A percentile compares a stretch with the other conserved stretches of the same genome.
Conservation (phyloP, 148 eudicot species). For the Camellia japonica region DNA sequence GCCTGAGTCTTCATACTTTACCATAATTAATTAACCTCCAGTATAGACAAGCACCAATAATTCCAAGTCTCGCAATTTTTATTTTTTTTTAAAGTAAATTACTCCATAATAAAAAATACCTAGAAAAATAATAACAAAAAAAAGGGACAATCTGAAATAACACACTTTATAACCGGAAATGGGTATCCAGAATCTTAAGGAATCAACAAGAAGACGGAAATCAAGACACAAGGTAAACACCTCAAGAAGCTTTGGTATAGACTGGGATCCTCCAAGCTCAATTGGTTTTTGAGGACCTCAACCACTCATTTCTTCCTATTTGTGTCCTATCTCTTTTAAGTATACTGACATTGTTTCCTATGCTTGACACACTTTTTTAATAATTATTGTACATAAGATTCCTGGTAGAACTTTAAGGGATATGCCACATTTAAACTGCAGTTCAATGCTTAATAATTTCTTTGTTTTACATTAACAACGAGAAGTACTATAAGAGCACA, state of each 20-base stretch:
- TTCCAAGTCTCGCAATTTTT: not conserved
- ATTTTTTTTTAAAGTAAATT: not conserved
- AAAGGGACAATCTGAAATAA: not conserved
- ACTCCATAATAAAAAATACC: no score
- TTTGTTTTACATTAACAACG: not conserved
- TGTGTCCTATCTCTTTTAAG: not conserved
- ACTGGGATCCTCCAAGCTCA: not conserved
- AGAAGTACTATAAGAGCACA: not conserved
- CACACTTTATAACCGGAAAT: not conserved
- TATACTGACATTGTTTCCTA: not conserved
- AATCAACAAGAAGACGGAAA: not conserved
- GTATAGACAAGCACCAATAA: slow-evolving; percentile 12
- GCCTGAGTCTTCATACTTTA: slow-evolving; percentile 55
- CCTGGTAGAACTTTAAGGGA: not conserved
- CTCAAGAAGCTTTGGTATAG: not conserved
- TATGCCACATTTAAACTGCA: not conserved
- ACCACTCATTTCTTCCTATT: not conserved
- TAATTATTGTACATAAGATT: not conserved
- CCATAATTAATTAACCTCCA: slow-evolving; percentile 52
- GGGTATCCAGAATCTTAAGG: not conserved
- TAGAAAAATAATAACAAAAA: not conserved
- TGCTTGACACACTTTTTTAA: not conserved
- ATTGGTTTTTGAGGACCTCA: not conserved
- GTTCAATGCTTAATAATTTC: not conserved
- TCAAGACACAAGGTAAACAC: not conserved